A percentile compares a stretch with the other conserved stretches of the same genome.
These are phyloP conservation scores for Neurospora sp. DNA, from an alignment of 495 filamentous ascomycete species.

Conservation along the genomic window DNA sequence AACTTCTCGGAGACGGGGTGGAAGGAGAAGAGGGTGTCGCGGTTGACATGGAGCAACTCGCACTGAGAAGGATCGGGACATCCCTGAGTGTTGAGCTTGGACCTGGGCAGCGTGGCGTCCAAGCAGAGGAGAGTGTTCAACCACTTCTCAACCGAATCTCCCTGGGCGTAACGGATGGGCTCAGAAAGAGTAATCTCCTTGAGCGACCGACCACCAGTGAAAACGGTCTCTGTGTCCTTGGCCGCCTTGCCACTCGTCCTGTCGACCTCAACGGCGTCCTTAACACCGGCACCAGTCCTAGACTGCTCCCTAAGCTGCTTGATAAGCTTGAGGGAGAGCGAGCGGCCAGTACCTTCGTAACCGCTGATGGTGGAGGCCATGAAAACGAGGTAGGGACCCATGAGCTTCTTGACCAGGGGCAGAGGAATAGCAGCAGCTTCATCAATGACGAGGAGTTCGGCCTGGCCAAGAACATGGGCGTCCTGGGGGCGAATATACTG, in stretches of 20 bases:
- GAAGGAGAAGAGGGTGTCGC: constrained; percentile 96
- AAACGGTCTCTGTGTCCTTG: constrained; percentile 49
- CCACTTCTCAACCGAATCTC: constrained; percentile 91
- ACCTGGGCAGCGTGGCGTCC: constrained; percentile 76
- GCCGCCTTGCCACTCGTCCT: constrained; percentile 58
- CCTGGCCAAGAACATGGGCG: constrained; percentile 86
- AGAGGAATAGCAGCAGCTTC: constrained; percentile 96
- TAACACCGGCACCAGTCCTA: constrained; percentile 39
- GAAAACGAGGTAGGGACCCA: constrained; percentile 98
- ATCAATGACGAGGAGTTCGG: constrained; percentile 93
- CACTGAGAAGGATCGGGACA: constrained; percentile 86
- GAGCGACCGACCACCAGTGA: constrained; percentile 64
- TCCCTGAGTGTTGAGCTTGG: constrained; percentile 63
- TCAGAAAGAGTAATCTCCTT: constrained; percentile 87
- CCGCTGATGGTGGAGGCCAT: constrained; percentile 99
- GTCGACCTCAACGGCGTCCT: constrained; percentile 59
- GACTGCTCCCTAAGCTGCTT: constrained; percentile 95
- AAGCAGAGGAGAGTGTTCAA: constrained; percentile 89
- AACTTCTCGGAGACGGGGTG: constrained; percentile 95
- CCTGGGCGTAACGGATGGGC: constrained; percentile 88
- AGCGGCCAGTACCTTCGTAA: constrained; percentile 95
- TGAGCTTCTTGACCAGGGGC: constrained; percentile 81
- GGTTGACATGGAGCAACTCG: constrained; percentile 85
- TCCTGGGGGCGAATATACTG: constrained; percentile 98
- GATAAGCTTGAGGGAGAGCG: constrained; percentile 91